Evolutionary conservation across 345 rosid genomes (phyloP).

Genomic region (Aquilaria malaccensis): DNA sequence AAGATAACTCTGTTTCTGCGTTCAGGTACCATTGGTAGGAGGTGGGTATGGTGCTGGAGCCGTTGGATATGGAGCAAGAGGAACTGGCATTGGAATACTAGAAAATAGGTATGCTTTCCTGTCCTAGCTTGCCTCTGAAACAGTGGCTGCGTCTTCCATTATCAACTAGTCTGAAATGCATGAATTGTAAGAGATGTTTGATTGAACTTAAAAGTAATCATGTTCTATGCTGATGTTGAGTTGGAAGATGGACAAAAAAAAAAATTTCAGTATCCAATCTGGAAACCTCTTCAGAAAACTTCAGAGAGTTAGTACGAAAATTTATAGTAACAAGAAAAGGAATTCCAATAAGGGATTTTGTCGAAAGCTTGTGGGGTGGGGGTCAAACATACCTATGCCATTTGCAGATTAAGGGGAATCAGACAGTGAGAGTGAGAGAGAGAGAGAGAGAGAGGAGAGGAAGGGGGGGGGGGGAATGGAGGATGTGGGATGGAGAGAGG

Average conservation of each 20-base stretch:
- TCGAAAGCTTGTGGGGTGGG: conserved; percentile 35
- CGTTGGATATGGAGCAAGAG: conserved; percentile 89
- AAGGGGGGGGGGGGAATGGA: not conserved
- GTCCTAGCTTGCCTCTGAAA: conserved; percentile 20
- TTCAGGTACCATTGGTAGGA: conserved; percentile 50
- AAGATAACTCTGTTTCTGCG: conserved; percentile 5
- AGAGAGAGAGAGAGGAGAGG: not conserved
- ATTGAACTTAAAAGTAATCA: too few species aligned
- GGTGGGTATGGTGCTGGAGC: conserved; percentile 54
- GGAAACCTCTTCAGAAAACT: conserved; percentile 9
- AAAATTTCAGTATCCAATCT: conserved; percentile 8
- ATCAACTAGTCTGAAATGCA: conserved; percentile 29
- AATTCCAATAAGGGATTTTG: conserved; percentile 13
- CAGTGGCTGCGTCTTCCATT: conserved; percentile 26
- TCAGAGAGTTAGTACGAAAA: not conserved
- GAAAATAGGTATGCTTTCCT: conserved; percentile 14
- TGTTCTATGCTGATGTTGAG: too few species aligned
- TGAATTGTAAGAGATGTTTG: too few species aligned
- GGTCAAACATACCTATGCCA: conserved; percentile 41
- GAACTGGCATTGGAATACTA: conserved; percentile 79
- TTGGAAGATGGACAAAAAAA: too few species aligned
- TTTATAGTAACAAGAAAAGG: too few species aligned
- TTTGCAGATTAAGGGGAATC: conserved; percentile 33
- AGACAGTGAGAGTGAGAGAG: not conserved
- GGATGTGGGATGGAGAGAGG: conserved; percentile 9